phyloP scores from a whole-genome alignment of 2,329 filamentous ascomycete species.

The Aschersonia sp. region DNA sequence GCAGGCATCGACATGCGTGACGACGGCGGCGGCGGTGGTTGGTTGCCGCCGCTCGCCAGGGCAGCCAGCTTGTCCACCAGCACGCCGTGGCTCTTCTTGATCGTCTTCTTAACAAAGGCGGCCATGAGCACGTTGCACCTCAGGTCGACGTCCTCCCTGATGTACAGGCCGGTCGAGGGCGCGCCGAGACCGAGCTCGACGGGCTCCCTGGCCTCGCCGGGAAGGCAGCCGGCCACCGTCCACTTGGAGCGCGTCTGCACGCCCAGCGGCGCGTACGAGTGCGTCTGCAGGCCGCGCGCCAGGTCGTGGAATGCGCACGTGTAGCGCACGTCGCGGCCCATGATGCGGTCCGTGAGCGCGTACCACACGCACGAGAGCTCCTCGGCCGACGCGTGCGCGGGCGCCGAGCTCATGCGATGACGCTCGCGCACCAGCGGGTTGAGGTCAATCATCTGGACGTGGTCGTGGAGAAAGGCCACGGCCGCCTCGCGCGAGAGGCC shows the following conservation, averaged over 20 bases:
- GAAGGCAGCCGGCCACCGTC: conserved; percentile 57
- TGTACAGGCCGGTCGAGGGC: conserved; percentile 56
- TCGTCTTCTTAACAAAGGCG: conserved; percentile 66
- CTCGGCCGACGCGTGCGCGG: conserved; percentile 46
- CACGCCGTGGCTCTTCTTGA: conserved; percentile 59
- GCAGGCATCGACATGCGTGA: no score
- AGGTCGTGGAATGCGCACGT: conserved; percentile 69
- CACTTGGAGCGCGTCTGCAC: conserved; percentile 68
- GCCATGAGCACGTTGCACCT: conserved; percentile 65
- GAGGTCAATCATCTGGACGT: conserved; percentile 72
- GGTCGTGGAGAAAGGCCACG: conserved; percentile 61
- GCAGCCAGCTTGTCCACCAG: conserved; percentile 49
- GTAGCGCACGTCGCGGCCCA: conserved; percentile 39
- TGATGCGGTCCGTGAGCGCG: conserved; percentile 60
- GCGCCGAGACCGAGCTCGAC: conserved; percentile 51
- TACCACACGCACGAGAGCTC: conserved; percentile 68
- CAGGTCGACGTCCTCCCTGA: conserved; percentile 75
- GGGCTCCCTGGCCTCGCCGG: conserved; percentile 52
- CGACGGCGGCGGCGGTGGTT: no score
- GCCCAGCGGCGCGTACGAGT: conserved; percentile 70
- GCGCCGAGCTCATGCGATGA: conserved; percentile 51
- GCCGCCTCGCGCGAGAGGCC: conserved; percentile 55
- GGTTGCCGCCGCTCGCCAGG: neutral
- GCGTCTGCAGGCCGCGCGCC: conserved; percentile 60
- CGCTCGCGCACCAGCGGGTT: conserved; percentile 71